Conservation (phyloP, 2,329 filamentous ascomycete genomes). For the Seiridium unicorne region DNA sequence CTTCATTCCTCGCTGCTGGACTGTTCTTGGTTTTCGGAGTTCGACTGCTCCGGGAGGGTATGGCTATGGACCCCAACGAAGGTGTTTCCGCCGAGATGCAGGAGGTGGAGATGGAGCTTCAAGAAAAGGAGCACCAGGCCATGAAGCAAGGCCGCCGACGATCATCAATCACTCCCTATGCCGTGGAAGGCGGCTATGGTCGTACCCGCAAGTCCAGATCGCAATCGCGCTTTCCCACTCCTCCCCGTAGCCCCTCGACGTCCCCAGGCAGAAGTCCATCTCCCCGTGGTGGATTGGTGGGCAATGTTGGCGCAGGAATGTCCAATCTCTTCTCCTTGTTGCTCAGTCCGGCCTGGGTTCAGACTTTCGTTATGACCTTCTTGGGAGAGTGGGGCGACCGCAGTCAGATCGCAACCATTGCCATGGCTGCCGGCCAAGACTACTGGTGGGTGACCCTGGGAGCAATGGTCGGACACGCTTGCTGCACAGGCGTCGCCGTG, state of each 20-base stretch:
- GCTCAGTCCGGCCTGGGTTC: conserved; percentile 94
- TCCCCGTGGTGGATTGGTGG: conserved; percentile 34
- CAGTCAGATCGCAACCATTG: conserved; percentile 96
- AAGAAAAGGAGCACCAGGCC: conserved; percentile 83
- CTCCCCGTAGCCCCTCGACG: conserved; percentile 76
- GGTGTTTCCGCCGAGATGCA: conserved; percentile 97
- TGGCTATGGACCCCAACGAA: conserved; percentile 84
- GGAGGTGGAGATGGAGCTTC: conserved; percentile 90
- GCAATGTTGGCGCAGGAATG: conserved; percentile 50
- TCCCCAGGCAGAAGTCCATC: conserved; percentile 64
- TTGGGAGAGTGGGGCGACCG: conserved; percentile 97
- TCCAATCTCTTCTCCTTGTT: conserved; percentile 85
- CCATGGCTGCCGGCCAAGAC: conserved; percentile 96
- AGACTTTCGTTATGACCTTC: conserved; percentile 99
- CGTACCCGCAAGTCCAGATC: conserved; percentile 66
- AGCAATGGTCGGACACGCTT: conserved; percentile 79
- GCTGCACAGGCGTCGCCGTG: conserved; percentile 89
- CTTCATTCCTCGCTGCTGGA: conserved; percentile 78
- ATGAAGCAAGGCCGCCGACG: conserved; percentile 64
- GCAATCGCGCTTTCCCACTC: conserved; percentile 68
- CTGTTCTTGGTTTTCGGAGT: conserved; percentile 89
- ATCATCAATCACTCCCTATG: conserved; percentile 71
- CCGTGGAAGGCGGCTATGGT: conserved; percentile 76
- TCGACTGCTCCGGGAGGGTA: conserved; percentile 80
- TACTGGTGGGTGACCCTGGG: conserved; percentile 98